These are phyloP conservation scores for Priceomyces haplophilus DNA, from an alignment of 805 yeast genomes.

Conservation along the genomic window DNA sequence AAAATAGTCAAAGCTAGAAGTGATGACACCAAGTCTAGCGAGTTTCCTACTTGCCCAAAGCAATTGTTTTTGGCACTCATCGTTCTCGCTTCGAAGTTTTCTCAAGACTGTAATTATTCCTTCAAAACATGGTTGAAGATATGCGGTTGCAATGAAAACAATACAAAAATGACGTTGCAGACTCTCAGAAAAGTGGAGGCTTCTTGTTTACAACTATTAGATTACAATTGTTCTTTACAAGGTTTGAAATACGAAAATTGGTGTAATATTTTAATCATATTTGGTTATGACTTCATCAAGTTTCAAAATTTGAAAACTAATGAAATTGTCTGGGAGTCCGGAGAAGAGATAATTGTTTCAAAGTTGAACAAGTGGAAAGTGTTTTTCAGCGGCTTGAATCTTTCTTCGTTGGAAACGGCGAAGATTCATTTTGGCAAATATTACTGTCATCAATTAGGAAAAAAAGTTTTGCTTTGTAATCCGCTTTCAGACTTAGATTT, in stretches of 20 bases:
- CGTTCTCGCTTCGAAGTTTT: conserved; percentile 69
- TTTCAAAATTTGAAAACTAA: conserved; percentile 28
- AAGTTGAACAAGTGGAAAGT: conserved; percentile 28
- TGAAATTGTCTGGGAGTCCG: conserved; percentile 25
- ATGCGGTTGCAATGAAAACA: conserved; percentile 47
- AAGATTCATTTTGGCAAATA: conserved; percentile 26
- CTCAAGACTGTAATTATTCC: conserved; percentile 69
- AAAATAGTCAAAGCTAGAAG: conserved; percentile 33
- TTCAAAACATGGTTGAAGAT: conserved; percentile 72
- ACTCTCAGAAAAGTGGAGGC: conserved; percentile 55
- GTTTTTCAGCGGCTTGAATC: conserved; percentile 23
- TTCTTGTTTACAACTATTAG: conserved; percentile 48
- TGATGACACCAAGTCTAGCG: conserved; percentile 7
- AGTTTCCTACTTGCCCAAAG: conserved; percentile 49
- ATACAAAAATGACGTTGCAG: conserved; percentile 23
- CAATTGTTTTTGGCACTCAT: conserved; percentile 65
- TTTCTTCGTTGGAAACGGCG: conserved; percentile 20
- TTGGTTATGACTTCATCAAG: conserved; percentile 43
- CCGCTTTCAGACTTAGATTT: not conserved
- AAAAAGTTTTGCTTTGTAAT: conserved; percentile 21
- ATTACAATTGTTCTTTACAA: conserved; percentile 57
- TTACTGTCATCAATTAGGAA: conserved; percentile 28
- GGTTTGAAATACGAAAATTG: conserved; percentile 45
- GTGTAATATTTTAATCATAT: conserved; percentile 42
- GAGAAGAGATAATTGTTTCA: conserved; percentile 14